Evolutionary conservation across 108 stramenopile genomes (phyloP).

Genomic region (Conticribra guillardii): DNA sequence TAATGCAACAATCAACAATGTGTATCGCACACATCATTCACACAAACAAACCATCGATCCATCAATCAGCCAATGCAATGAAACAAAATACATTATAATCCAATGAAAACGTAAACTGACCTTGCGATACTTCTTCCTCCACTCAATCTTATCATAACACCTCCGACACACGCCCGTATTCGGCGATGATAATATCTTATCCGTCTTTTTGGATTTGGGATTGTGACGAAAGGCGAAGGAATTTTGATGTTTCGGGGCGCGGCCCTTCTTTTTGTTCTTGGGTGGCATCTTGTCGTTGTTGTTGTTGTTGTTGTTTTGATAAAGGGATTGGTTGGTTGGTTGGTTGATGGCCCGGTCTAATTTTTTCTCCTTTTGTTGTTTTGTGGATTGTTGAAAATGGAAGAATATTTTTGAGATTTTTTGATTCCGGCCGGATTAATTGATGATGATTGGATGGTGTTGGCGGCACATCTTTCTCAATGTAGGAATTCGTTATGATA

Average conservation of each 20-base stretch:
- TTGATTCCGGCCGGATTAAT: too few species aligned
- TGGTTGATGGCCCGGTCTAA: too few species aligned
- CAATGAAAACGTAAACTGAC: slow-evolving; percentile 1
- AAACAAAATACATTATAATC: neutral
- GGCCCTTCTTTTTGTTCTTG: slow-evolving; percentile 82
- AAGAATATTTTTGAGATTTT: too few species aligned
- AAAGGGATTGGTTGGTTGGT: too few species aligned
- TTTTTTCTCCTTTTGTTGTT: too few species aligned
- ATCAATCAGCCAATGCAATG: neutral
- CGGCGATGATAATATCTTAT: slow-evolving; percentile 77
- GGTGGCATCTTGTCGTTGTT: slow-evolving; percentile 41
- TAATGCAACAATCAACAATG: too few species aligned
- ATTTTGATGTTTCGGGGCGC: slow-evolving; percentile 91
- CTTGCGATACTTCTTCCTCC: slow-evolving; percentile 92
- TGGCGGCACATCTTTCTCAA: too few species aligned
- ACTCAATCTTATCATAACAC: slow-evolving; percentile 95
- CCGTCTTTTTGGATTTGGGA: slow-evolving; percentile 94
- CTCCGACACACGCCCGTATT: slow-evolving; percentile 90
- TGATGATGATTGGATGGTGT: too few species aligned
- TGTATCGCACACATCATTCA: too few species aligned
- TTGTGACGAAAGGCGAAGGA: slow-evolving; percentile 93
- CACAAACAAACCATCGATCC: neutral
- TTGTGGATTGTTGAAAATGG: too few species aligned
- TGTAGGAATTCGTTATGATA: too few species aligned
- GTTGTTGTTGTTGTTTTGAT: slow-evolving; percentile 2